Base-by-base conservation (phyloP, 192 early-diverging fungal species). In the Helicostylum pulchrum region DNA sequence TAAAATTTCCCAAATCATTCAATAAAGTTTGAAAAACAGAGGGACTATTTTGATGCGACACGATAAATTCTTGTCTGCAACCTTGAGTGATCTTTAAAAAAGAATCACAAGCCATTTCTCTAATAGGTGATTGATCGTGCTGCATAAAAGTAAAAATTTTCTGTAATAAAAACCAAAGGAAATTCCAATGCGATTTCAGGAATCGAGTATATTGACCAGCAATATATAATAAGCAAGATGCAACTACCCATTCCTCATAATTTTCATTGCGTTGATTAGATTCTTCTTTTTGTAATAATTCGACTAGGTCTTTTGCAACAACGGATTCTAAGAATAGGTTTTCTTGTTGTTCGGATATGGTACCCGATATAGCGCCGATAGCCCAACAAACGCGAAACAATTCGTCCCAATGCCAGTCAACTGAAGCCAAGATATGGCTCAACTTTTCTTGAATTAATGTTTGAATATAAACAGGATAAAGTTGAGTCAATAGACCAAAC, bases 121-220 rank as follows among this genome's bases (percentile, higher is more conserved):
- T 53, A 2, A 70, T 48, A 32, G 53, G 26, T 3, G 44, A 19
- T 43, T 70, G 62, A 1, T 62, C 20, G 39, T 64, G 53, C 9
- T 64, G 56, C n/a, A 70, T 31, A 43, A 55, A 64, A 20, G 39
- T 34, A 1, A 64, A 59, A 9, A 64, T 61, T 8, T 52, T 64
- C 0, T 49, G 55, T 30, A 70, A 20, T 9, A 70, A 55, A 43
- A 58, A 58, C 5, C 32, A 50, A 15, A 70, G 36, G 10, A 70
- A 42, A 0, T 64, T 49, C 42, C 47, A 53, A 20, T 70, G 68
- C 0, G 68, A 32, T 32, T 64, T 64, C 11, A 64, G 49, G 39
- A 70, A 70, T 15, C 56, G 55, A 7, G 62, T 55, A 14, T 70
- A 64, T 23, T 70, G 68, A 6, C 61, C 62, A 7, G 62, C 68